phyloP scores from a whole-genome alignment of 257 asterid genomes.

The Handroanthus guayacan region DNA sequence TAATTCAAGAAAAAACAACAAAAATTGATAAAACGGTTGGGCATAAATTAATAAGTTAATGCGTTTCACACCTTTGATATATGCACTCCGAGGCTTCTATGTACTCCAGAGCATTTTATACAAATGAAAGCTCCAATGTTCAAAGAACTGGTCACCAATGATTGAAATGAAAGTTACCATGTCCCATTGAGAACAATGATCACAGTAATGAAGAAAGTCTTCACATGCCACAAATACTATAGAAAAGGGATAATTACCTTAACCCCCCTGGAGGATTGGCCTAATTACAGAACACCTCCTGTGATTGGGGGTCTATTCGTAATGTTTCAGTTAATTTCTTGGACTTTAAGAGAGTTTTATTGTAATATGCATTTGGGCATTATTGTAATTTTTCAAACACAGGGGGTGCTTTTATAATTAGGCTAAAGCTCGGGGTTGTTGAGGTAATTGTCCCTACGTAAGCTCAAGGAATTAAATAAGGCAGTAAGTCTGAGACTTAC shows the following conservation, averaged over 20 bases:
- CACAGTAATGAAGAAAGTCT: not conserved
- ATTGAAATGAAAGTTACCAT: slow-evolving; percentile 20
- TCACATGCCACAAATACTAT: too few relatives aligned
- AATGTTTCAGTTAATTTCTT: too few relatives aligned
- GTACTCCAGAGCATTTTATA: slow-evolving; percentile 92
- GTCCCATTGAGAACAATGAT: not conserved
- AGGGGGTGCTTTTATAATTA: too few relatives aligned
- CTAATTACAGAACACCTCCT: too few relatives aligned
- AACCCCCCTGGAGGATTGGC: too few relatives aligned
- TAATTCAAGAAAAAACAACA: not conserved
- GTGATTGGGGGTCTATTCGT: too few relatives aligned
- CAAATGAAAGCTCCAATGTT: slow-evolving; percentile 85
- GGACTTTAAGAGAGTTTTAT: too few relatives aligned
- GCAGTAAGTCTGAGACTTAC: slow-evolving; percentile 53
- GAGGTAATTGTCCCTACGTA: not conserved
- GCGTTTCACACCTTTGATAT: slow-evolving; percentile 67
- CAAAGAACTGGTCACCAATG: slow-evolving; percentile 62
- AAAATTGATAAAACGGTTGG: not conserved
- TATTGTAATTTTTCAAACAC: too few relatives aligned
- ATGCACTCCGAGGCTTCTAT: slow-evolving; percentile 95
- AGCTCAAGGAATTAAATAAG: not conserved
- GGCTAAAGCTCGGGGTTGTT: too few relatives aligned
- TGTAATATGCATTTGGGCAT: too few relatives aligned
- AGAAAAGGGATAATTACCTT: too few relatives aligned
- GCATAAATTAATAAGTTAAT: not conserved